These are phyloP conservation scores for Aspergillus bertholletiae DNA, from an alignment of 495 filamentous ascomycete genomes.

Conservation along the genomic window DNA sequence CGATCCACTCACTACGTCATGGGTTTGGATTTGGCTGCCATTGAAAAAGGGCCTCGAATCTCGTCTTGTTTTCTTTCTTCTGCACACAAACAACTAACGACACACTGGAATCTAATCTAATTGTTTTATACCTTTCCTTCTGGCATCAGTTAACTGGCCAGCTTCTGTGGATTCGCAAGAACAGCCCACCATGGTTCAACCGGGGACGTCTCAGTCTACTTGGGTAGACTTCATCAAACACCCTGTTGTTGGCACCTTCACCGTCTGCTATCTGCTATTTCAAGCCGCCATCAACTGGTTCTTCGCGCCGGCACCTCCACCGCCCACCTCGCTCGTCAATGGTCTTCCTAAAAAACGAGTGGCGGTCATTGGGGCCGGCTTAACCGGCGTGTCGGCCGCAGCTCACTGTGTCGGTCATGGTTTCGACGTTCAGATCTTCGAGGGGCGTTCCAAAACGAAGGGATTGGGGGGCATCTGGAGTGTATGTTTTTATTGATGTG, in stretches of 20 bases:
- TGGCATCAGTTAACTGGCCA: too few species aligned
- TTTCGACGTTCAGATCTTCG: slow-evolving; percentile 77
- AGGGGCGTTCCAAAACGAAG: slow-evolving; percentile 57
- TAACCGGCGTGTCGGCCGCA: slow-evolving; percentile 79
- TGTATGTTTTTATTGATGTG: slow-evolving; percentile 40
- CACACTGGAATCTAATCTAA: background rate
- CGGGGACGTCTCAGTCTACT: background rate
- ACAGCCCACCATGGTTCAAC: background rate
- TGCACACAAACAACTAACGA: background rate
- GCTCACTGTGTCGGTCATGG: slow-evolving; percentile 86
- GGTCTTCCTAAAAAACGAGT: slow-evolving; percentile 55
- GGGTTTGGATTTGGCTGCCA: background rate
- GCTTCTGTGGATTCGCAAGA: background rate
- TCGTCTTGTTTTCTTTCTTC: background rate
- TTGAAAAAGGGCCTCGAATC: background rate
- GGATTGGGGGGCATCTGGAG: slow-evolving; percentile 81
- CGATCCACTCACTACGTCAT: background rate
- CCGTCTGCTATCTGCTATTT: slow-evolving; percentile 61
- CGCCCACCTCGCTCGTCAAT: slow-evolving; percentile 45
- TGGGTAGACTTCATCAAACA: slow-evolving; percentile 21
- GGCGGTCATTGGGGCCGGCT: slow-evolving; percentile 78
- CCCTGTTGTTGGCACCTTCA: slow-evolving; percentile 40
- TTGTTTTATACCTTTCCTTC: too few species aligned
- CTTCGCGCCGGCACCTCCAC: slow-evolving; percentile 67
- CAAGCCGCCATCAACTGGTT: slow-evolving; percentile 64